Conservation (phyloP, 2,329 filamentous ascomycete genomes). For the Cladosporium sp. region DNA sequence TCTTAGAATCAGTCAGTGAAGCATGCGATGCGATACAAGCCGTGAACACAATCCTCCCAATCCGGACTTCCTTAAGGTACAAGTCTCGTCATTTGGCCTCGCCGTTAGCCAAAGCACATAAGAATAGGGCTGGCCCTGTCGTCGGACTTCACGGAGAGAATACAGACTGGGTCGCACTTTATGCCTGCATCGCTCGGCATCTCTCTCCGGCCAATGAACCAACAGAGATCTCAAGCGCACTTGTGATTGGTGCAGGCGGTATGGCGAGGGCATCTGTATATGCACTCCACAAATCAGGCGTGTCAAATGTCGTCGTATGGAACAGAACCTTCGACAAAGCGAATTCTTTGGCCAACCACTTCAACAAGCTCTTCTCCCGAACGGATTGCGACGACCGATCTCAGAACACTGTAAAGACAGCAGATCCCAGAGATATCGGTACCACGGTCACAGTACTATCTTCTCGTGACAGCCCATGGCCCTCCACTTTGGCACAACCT, state of each 20-base stretch:
- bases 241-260: slow-evolving; percentile 41
- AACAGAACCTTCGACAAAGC: neutral
- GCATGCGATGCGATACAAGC: slow-evolving; percentile 69
- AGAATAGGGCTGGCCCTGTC: slow-evolving; percentile 60
- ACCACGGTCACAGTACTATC: neutral
- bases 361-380: neutral
- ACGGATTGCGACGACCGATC: too few relatives aligned
- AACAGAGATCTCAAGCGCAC: neutral
- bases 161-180: slow-evolving; percentile 71
- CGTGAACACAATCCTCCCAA: slow-evolving; percentile 67
- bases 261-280: slow-evolving; percentile 35
- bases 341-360: neutral
- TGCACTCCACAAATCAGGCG: neutral
- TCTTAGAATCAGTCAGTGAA: slow-evolving; percentile 60
- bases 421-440: too few relatives aligned
- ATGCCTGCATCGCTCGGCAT: slow-evolving; percentile 63
- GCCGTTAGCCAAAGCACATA: slow-evolving; percentile 47
- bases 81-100: slow-evolving; percentile 35
- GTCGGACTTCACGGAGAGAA: slow-evolving; percentile 68
- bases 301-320: neutral
- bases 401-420: too few relatives aligned
- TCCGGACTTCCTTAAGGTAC: slow-evolving; percentile 55
- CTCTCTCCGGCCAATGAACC: slow-evolving; percentile 60
- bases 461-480: neutral
- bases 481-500: neutral